A percentile compares a stretch with the other conserved stretches of the same genome.
These are phyloP conservation scores for Puccinellia tenuiflora DNA, from an alignment of 176 grass and related monocot genomes.

Conservation along the genomic window DNA sequence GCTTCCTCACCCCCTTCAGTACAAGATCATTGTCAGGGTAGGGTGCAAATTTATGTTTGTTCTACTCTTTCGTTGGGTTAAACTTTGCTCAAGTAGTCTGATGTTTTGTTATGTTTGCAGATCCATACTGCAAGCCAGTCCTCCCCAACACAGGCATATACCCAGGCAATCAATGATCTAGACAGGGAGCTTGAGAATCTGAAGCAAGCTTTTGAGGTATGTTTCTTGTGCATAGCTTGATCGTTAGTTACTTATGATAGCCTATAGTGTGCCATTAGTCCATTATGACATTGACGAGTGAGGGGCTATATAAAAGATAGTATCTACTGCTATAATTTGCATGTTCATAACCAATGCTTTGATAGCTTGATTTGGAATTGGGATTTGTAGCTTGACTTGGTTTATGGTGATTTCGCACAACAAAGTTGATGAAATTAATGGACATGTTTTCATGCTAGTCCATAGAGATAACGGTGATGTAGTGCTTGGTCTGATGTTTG, in stretches of 20 bases:
- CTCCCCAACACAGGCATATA: constrained; percentile 44
- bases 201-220: constrained; percentile 47
- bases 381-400: not conserved
- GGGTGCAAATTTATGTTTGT: not conserved
- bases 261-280: not conserved
- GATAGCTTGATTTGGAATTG: not conserved
- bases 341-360: not conserved
- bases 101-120: constrained; percentile 9
- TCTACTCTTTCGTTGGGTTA: not conserved
- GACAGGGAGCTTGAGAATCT: constrained; percentile 46
- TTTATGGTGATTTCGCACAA: not conserved
- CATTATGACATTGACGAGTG: not conserved
- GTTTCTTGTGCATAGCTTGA: not conserved
- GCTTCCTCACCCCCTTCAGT: constrained; percentile 36
- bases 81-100: not conserved
- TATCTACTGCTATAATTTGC: not conserved
- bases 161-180: constrained; percentile 41
- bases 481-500: not conserved
- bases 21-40: constrained; percentile 52
- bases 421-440: not conserved
- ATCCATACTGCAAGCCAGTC: constrained; percentile 53
- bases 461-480: not conserved
- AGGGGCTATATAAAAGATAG: not conserved
- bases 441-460: not conserved
- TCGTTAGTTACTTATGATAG: not conserved